A percentile compares a stretch with the other conserved stretches of the same genome.
phyloP scores from a whole-genome alignment of 2,329 filamentous ascomycete genomes.

The Rhynchosporium secalis region DNA sequence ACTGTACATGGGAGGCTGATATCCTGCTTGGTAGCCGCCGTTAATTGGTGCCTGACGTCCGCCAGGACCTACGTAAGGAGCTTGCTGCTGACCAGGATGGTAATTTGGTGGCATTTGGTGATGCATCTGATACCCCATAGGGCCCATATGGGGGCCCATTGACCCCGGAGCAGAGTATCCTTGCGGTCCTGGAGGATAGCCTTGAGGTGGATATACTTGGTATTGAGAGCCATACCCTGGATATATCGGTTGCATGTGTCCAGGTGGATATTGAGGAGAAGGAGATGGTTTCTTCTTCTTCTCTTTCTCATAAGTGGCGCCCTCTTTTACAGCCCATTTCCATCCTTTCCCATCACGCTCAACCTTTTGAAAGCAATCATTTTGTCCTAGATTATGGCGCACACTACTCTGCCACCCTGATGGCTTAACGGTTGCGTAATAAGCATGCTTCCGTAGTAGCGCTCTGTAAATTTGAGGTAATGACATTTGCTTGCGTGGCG shows the following conservation, averaged over 20 bases:
- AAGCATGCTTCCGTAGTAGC: slow-evolving; percentile 58
- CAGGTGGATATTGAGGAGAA: slow-evolving; percentile 42
- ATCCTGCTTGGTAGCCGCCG: slow-evolving; percentile 18
- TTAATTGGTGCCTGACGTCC: slow-evolving; percentile 23
- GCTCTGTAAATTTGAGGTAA: slow-evolving; percentile 61
- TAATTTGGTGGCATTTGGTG: slow-evolving; percentile 30
- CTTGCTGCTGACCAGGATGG: slow-evolving; percentile 27
- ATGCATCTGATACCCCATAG: slow-evolving; percentile 31
- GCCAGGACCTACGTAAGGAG: slow-evolving; percentile 26
- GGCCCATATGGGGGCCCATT: slow-evolving; percentile 32
- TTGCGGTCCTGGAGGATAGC: slow-evolving; percentile 22
- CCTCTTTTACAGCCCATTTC: slow-evolving; percentile 55
- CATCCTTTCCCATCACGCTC: slow-evolving; percentile 56
- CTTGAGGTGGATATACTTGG: slow-evolving; percentile 23
- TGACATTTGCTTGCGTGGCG: slow-evolving; percentile 51
- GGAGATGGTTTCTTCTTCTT: slow-evolving; percentile 48
- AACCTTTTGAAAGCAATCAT: slow-evolving; percentile 55
- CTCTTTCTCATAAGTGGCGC: slow-evolving; percentile 56
- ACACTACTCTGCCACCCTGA: slow-evolving; percentile 64
- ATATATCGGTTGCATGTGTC: slow-evolving; percentile 32
- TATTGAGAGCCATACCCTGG: slow-evolving; percentile 26
- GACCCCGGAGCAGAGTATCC: slow-evolving; percentile 23
- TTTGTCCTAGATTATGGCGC: slow-evolving; percentile 60
- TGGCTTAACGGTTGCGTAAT: slow-evolving; percentile 53
- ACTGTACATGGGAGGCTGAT: slow-evolving; percentile 16